Conservation (phyloP, 2,329 filamentous ascomycete species). For the Cryphonectria radicalis region DNA sequence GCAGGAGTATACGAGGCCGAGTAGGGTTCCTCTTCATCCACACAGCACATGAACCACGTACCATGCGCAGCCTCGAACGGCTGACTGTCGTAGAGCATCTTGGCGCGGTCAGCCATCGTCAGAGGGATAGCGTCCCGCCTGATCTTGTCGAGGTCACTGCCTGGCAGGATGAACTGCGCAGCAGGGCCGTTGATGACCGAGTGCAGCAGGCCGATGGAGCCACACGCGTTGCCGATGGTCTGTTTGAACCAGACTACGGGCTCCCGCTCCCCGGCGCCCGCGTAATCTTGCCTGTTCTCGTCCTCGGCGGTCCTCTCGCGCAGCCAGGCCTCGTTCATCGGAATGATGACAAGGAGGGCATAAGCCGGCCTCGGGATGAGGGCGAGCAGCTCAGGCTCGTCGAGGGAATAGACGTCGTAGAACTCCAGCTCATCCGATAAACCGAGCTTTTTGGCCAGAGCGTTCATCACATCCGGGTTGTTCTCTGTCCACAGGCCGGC, state of each 20-base stretch:
- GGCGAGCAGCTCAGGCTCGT: slow-evolving; percentile 74
- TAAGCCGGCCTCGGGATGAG: slow-evolving; percentile 77
- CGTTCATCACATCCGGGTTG: slow-evolving; percentile 79
- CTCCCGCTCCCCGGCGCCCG: slow-evolving; percentile 50
- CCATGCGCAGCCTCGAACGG: slow-evolving; percentile 74
- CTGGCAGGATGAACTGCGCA: slow-evolving; percentile 54
- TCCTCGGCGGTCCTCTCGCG: slow-evolving; percentile 58
- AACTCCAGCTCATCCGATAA: slow-evolving; percentile 71
- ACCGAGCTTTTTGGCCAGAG: slow-evolving; percentile 72
- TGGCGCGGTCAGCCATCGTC: slow-evolving; percentile 63
- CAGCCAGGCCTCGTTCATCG: slow-evolving; percentile 54
- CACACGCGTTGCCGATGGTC: slow-evolving; percentile 82
- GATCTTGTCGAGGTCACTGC: slow-evolving; percentile 61
- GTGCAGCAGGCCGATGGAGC: slow-evolving; percentile 78
- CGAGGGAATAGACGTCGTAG: slow-evolving; percentile 81
- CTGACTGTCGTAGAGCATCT: slow-evolving; percentile 71
- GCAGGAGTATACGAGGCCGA: neutral
- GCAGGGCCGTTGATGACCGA: slow-evolving; percentile 71
- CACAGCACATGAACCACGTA: neutral
- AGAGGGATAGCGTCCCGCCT: slow-evolving; percentile 66
- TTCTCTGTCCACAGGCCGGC: slow-evolving; percentile 43
- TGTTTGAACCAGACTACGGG: slow-evolving; percentile 84
- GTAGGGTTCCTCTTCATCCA: neutral
- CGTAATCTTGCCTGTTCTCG: slow-evolving; percentile 53
- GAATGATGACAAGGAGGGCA: slow-evolving; percentile 81